Evolutionary conservation across 331 rosid genomes (phyloP).

Genomic region (Phaseolus coccineus): DNA sequence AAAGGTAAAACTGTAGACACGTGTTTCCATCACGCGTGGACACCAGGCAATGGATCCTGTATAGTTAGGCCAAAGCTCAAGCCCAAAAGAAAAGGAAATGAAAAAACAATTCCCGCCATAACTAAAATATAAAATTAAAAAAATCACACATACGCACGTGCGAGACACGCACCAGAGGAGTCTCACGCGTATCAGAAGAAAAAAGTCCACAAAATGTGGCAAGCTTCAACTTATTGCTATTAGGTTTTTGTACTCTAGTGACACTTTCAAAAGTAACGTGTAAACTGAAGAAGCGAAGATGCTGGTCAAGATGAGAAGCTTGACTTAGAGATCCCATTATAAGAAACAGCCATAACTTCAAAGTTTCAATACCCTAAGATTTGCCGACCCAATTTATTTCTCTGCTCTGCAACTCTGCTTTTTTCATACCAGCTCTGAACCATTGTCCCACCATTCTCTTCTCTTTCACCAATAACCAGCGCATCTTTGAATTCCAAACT

Average conservation of each 20-base stretch:
- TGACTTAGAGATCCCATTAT: constrained; percentile 49
- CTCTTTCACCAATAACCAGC: constrained; percentile 61
- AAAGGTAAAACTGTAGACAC: constrained; percentile 45
- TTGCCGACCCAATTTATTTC: constrained; percentile 15
- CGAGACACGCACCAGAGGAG: constrained; percentile 55
- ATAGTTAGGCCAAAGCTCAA: constrained; percentile 58
- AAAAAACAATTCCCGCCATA: constrained; percentile 62
- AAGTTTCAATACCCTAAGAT: constrained; percentile 37
- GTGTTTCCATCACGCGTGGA: constrained; percentile 67
- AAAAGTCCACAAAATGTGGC: constrained; percentile 56
- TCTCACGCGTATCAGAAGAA: constrained; percentile 50
- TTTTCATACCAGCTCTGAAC: constrained; percentile 42
- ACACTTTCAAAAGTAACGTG: constrained; percentile 50
- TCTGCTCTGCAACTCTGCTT: constrained; percentile 35
- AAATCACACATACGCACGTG: constrained; percentile 55
- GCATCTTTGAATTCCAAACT: constrained; percentile 61
- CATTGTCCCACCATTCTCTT: constrained; percentile 64
- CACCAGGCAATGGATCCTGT: constrained; percentile 51
- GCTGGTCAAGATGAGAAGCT: constrained; percentile 53
- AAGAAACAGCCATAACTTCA: constrained; percentile 53
- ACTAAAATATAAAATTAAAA: constrained; percentile 36
- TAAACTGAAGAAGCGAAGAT: constrained; percentile 53
- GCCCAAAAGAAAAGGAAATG: constrained; percentile 43
- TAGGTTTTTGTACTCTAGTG: constrained; percentile 29
- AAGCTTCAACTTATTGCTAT: constrained; percentile 43